Percentiles rank a stretch among this genome's conserved stretches.
These are phyloP conservation scores for Coffea canephora DNA, from an alignment of 257 asterid species.

Conservation along the genomic window DNA sequence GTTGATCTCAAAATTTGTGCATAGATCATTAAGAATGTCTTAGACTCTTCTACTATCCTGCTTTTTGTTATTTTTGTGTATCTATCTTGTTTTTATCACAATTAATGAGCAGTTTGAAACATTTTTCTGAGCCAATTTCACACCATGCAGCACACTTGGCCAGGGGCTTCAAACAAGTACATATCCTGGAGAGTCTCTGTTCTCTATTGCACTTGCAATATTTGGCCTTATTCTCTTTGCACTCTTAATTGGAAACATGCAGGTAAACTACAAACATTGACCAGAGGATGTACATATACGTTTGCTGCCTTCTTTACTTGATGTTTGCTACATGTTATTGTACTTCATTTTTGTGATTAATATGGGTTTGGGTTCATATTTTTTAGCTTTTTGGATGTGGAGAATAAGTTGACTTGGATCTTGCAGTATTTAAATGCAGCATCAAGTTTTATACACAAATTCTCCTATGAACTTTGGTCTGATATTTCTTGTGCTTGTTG, in stretches of 20 bases:
- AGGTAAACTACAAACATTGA: constrained; percentile 44
- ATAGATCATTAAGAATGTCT: background rate
- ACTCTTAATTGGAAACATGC: constrained; percentile 96
- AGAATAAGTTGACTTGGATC: background rate
- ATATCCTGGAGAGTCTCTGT: constrained; percentile 88
- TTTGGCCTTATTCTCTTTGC: constrained; percentile 96
- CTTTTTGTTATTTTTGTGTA: background rate
- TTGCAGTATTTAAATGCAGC: background rate
- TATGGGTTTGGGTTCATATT: background rate
- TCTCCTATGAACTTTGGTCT: background rate
- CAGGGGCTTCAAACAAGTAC: constrained; percentile 98
- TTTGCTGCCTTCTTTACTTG: background rate
- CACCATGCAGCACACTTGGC: constrained; percentile 80
- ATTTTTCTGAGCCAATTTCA: constrained; percentile 10
- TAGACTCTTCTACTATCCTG: too few species aligned
- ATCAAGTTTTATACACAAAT: background rate
- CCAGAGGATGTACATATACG: background rate
- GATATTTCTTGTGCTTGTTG: background rate
- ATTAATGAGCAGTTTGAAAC: background rate
- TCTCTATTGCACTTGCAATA: constrained; percentile 94
- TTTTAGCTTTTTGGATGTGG: background rate
- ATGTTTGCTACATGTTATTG: background rate
- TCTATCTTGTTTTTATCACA: background rate
- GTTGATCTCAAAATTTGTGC: background rate
- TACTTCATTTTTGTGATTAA: background rate